phyloP scores from a whole-genome alignment of 2,329 filamentous ascomycete genomes.

The Leptoxyphium fumago region DNA sequence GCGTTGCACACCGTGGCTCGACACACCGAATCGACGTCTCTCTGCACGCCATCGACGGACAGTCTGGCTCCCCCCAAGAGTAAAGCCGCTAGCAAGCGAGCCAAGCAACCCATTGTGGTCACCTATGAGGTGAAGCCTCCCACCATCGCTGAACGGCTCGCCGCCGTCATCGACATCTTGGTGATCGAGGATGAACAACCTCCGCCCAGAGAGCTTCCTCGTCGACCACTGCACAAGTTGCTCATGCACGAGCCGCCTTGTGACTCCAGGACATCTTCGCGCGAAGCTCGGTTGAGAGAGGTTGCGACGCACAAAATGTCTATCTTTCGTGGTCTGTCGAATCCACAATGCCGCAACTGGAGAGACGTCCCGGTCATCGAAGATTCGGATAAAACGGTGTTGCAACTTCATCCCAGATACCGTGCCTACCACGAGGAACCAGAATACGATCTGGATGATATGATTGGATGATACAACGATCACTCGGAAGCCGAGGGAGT shows the following conservation, averaged over 20 bases:
- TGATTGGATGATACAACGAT: constrained; percentile 6
- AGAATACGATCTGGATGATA: constrained; percentile 9
- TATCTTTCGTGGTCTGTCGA: not conserved
- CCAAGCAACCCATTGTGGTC: not conserved
- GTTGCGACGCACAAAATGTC: not conserved
- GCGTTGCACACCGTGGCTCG: no score
- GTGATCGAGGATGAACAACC: not conserved
- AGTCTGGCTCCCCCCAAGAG: not conserved
- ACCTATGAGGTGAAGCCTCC: not conserved
- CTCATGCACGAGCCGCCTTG: not conserved
- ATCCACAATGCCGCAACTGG: constrained; percentile 9
- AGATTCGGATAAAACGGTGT: constrained; percentile 4
- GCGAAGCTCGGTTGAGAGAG: not conserved
- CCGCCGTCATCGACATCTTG: not conserved
- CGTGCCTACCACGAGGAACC: not conserved
- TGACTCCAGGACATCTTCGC: not conserved
- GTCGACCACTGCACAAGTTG: not conserved
- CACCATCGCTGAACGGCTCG: not conserved
- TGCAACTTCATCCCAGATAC: constrained; percentile 3
- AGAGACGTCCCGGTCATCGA: constrained; percentile 8
- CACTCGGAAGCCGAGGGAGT: no score
- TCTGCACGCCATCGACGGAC: not conserved
- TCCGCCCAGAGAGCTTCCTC: not conserved
- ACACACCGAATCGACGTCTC: no score
- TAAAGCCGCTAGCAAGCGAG: not conserved